These are phyloP conservation scores for Polygonum maritimum DNA, from an alignment of 148 eudicot species.

Conservation along the genomic window DNA sequence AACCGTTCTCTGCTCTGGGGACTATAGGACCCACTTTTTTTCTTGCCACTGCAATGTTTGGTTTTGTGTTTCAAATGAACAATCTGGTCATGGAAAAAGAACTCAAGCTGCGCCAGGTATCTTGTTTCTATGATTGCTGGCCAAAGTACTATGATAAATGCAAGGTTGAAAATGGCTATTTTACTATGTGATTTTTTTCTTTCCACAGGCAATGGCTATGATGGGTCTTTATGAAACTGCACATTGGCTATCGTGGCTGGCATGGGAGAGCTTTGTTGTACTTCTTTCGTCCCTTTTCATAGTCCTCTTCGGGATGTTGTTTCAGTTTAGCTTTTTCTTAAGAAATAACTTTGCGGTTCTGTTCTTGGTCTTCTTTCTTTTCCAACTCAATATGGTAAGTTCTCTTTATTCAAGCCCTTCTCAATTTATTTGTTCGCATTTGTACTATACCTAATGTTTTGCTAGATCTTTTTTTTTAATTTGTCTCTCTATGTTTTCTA, in stretches of 20 bases:
- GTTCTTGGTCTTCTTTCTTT: conserved; percentile 70
- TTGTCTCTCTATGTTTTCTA: too few relatives aligned
- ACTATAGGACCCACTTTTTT: conserved; percentile 63
- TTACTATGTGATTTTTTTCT: not conserved
- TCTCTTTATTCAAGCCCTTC: too few relatives aligned
- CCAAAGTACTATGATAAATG: not conserved
- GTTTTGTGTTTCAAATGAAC: conserved; percentile 70
- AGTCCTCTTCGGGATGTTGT: conserved; percentile 73
- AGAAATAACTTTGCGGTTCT: conserved; percentile 60
- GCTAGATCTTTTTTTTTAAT: too few relatives aligned
- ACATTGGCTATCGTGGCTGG: conserved; percentile 84
- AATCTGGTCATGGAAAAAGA: conserved; percentile 71
- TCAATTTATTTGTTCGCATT: too few relatives aligned
- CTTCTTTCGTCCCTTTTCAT: conserved; percentile 51
- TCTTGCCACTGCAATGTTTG: conserved; percentile 73
- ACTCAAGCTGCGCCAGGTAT: conserved; percentile 86
- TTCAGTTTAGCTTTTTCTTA: conserved; percentile 73
- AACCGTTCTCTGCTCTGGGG: conserved; percentile 30
- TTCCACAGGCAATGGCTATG: conserved; percentile 68
- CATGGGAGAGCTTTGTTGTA: conserved; percentile 60
- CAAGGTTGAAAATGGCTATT: not conserved
- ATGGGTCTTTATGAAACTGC: conserved; percentile 98
- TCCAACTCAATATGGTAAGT: conserved; percentile 77
- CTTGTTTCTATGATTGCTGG: not conserved
- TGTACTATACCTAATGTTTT: too few relatives aligned